Conservation (phyloP, 2,329 filamentous ascomycete species). For the Colletotrichum chlorophyti region DNA sequence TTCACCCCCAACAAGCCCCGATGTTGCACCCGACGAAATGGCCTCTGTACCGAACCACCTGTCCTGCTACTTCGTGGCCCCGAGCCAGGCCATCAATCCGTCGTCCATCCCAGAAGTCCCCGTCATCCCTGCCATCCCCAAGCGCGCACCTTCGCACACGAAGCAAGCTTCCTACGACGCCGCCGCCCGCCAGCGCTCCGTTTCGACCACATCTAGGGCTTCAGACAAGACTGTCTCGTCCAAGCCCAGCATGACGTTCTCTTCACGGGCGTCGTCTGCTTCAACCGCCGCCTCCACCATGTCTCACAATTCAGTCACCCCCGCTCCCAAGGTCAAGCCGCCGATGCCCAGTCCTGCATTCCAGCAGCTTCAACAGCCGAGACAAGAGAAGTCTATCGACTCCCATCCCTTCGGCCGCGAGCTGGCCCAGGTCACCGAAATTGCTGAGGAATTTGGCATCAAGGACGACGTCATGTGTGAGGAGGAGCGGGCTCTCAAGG, state of each 20-base stretch:
- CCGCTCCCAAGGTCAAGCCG: conserved; percentile 37
- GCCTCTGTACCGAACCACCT: conserved; percentile 69
- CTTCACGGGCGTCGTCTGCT: conserved; percentile 62
- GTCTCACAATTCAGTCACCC: conserved; percentile 45
- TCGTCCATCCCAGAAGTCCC: conserved; percentile 49
- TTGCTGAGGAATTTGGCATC: conserved; percentile 85
- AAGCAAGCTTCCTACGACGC: conserved; percentile 82
- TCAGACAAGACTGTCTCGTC: conserved; percentile 60
- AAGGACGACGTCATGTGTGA: conserved; percentile 70
- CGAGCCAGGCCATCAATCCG: conserved; percentile 51
- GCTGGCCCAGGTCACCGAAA: conserved; percentile 88
- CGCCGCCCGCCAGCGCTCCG: conserved; percentile 70
- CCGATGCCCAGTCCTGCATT: conserved; percentile 40
- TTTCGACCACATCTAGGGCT: conserved; percentile 64
- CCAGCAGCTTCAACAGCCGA: conserved; percentile 39
- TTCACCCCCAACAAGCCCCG: conserved; percentile 73
- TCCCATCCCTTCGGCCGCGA: conserved; percentile 86
- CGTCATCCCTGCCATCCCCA: conserved; percentile 72
- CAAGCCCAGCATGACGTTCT: conserved; percentile 61
- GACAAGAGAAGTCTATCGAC: conserved; percentile 44
- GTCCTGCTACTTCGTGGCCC: conserved; percentile 69
- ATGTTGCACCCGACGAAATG: conserved; percentile 63
- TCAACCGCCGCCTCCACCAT: conserved; percentile 59
- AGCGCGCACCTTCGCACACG: conserved; percentile 84
- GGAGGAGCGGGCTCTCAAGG: conserved; percentile 73